phyloP scores from a whole-genome alignment of 257 asterid species.

The Solanum lycopersicoides region DNA sequence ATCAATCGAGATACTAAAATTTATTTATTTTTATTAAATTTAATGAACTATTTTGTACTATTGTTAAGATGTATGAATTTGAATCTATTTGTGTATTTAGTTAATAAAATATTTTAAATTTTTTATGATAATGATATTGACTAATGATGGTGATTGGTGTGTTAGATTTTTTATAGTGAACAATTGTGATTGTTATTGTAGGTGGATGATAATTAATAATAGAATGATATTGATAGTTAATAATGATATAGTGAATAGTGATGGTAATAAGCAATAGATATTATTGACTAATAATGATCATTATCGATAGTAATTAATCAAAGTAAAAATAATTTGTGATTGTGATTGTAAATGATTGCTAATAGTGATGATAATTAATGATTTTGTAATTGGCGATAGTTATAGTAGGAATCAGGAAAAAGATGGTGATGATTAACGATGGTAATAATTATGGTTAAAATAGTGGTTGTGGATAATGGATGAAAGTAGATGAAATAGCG shows the following conservation, averaged over 20 bases:
- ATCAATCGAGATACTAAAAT: background rate
- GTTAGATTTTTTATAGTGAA: too few relatives aligned
- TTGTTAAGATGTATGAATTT: accelerated
- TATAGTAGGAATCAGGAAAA: background rate
- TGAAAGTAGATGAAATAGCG: background rate
- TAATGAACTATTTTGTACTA: too few relatives aligned
- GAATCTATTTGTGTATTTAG: too few relatives aligned
- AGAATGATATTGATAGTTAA: background rate
- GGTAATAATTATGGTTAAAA: too few relatives aligned
- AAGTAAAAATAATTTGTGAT: background rate
- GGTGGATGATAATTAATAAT: background rate
- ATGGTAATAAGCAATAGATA: too few relatives aligned
- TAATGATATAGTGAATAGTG: background rate
- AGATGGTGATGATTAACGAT: background rate
- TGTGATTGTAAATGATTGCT: background rate
- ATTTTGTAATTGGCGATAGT: too few relatives aligned
- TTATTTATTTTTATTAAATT: too few relatives aligned
- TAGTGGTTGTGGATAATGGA: background rate
- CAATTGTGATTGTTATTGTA: background rate
- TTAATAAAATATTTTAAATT: too few relatives aligned
- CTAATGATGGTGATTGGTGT: background rate
- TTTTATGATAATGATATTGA: background rate
- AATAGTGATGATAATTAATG: background rate
- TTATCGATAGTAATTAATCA: too few relatives aligned
- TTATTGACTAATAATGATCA: background rate